Conservation (phyloP, 257 asterid genomes). For the Solanum habrochaites region DNA sequence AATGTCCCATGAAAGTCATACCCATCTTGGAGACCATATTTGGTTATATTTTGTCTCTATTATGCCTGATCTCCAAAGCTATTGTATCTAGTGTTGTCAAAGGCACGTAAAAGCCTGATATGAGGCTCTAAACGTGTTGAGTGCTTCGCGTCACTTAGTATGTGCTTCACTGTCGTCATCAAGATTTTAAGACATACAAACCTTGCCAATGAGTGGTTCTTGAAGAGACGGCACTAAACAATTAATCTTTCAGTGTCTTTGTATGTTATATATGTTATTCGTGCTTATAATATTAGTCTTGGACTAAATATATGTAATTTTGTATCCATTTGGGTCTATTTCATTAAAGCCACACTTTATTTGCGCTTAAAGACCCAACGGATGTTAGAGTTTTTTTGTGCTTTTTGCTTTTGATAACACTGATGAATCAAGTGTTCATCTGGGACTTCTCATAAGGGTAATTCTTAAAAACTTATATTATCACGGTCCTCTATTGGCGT, state of each 20-base stretch:
- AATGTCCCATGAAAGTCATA: neutral
- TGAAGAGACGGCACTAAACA: neutral
- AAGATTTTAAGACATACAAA: neutral
- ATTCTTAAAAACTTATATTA: neutral
- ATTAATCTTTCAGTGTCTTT: neutral
- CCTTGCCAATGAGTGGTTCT: neutral
- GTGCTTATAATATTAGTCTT: neutral
- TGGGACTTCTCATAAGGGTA: neutral
- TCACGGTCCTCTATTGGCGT: neutral
- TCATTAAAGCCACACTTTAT: neutral
- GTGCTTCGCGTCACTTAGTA: neutral
- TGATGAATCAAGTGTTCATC: neutral
- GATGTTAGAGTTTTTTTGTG: neutral
- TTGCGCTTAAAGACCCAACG: neutral
- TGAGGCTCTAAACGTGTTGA: neutral
- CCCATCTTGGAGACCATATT: neutral
- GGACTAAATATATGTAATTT: neutral
- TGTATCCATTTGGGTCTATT: neutral
- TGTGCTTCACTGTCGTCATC: neutral
- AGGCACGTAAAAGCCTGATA: neutral
- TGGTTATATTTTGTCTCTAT: neutral
- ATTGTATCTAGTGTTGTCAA: neutral
- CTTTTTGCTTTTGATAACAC: neutral
- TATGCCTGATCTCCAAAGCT: neutral
- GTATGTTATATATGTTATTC: neutral